Evolutionary conservation across 495 filamentous ascomycete genomes (phyloP), one percentile per base, ranked within the genome.

Genomic region (Amphirosellinia nigrospora): DNA sequence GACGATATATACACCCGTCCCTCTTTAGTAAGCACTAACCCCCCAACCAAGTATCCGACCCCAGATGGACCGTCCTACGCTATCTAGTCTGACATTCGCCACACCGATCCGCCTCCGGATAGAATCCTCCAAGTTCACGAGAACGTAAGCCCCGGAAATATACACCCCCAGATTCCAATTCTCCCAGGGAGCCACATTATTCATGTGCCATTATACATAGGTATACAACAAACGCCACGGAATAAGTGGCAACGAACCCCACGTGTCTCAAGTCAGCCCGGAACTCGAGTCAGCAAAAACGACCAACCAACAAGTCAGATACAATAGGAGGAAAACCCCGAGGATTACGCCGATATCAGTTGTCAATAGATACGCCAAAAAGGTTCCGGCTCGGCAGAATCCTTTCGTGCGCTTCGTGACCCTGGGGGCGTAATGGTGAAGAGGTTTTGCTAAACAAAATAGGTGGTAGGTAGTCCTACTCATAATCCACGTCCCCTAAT

Each of bases 181-280:
- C 4, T 23, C 23, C 23, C 48, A 1, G 2, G 15, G 15, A 28
- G 11, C 3, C 9, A 52, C 10, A 1, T 10, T 50, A 50, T 50
- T 23, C n/a, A 50, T 46, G 21, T 23, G 21, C n/a, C n/a, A 23
- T 6, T 23, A 9, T 8, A 41, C 38, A 41, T 5, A 9, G 1
- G 13, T 13, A 9, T 8, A 41, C 38, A n/a, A n/a, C n/a, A n/a
- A n/a, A n/a, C 23, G 23, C 30, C 53, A 58, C 53, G 5, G 53
- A 36, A 7, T 36, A 6, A 58, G 53, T 58, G 53, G 53, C 53
- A 32, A 46, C 19, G 16, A 8, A n/a, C n/a, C 32, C 30, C 55
- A 58, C 55, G 55, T 58, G 55, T 36, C 55, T 58, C 55, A 36
- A 36, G 30, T 58, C 32, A 36, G 16, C 30, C 30, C 19, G 19